phyloP scores from a whole-genome alignment of 2,329 filamentous ascomycete genomes.

The Fusarium setosum region DNA sequence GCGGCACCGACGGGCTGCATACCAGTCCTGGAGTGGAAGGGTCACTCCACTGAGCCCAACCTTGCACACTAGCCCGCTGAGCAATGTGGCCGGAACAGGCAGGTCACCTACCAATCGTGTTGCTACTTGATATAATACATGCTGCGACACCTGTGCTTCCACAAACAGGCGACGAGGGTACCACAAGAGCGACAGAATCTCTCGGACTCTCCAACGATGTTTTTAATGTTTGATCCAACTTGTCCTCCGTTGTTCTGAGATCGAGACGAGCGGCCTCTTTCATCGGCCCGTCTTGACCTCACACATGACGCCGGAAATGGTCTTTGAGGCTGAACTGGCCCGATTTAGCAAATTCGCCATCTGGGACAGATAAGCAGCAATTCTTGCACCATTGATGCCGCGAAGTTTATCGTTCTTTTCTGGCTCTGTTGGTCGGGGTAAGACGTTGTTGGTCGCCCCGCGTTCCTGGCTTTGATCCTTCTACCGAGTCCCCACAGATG shows the following conservation, averaged over 20 bases:
- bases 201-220: too few species aligned
- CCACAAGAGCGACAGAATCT: neutral
- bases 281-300: neutral
- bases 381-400: too few species aligned
- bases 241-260: neutral
- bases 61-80: conserved; percentile 22
- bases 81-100: conserved; percentile 24
- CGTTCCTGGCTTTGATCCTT: too few species aligned
- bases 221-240: neutral
- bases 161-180: conserved; percentile 9
- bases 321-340: too few species aligned
- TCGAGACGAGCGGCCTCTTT: neutral
- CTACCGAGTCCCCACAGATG: too few species aligned
- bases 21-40: neutral
- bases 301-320: neutral
- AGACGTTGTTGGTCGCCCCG: neutral
- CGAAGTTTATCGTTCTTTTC: too few species aligned
- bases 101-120: conserved; percentile 30
- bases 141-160: conserved; percentile 15
- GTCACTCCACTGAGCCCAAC: conserved; percentile 30
- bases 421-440: too few species aligned
- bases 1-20: conserved; percentile 23
- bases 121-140: too few species aligned
- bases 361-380: too few species aligned
- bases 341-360: too few species aligned